Evolutionary conservation across 495 filamentous ascomycete genomes (phyloP), one percentile per base, ranked within the genome.

Genomic region (Penicillium desertorum): DNA sequence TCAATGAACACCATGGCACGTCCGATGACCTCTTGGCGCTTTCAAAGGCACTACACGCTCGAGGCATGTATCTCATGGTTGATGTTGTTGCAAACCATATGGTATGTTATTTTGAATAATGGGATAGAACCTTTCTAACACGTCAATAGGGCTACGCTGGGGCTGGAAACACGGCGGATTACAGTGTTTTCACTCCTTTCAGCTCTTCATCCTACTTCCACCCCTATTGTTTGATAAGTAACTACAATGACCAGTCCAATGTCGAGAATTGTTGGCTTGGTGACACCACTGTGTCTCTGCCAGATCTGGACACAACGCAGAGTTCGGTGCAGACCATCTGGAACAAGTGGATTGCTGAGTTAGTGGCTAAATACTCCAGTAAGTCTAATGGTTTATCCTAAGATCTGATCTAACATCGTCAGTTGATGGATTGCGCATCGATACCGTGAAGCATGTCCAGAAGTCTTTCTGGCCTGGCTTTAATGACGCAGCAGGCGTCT

Each of bases 71-170:
- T 64, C 72, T 91, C 29, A 92, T 92, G 89, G 83, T 91, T n/a
- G 89, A 92, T 56, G 78, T 91, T 0, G 88, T 91, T 5, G 81
- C 86, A 9, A 94, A 94, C 66, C 87, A 94, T 62, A 84, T 91
- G 79, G 80, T 82, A 58, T 55, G 62, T 46, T n/a, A 29, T 17
- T 23, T 36, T 12, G 50, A 56, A 1, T 76, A 80, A 45, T 77
- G 79, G 32, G 62, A 66, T 17, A 75, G 85, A 88, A 56, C 84
- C 83, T 10, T 88, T 84, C 69, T 90, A 84, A 87, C 81, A 83
- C 9, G 73, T 82, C 3, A 6, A 14, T 23, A 76, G 75, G 89
- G 85, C 10, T 84, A 84, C 59, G 68, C 74, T 46, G 85, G 86
- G 3, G 69, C 77, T n/a, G 72, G 78, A 0, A 64, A 68, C 17